Evolutionary conservation across 768 basidiomycete genomes (phyloP), one percentile per base, ranked within the genome.

Genomic region (Amyloporia xantha): DNA sequence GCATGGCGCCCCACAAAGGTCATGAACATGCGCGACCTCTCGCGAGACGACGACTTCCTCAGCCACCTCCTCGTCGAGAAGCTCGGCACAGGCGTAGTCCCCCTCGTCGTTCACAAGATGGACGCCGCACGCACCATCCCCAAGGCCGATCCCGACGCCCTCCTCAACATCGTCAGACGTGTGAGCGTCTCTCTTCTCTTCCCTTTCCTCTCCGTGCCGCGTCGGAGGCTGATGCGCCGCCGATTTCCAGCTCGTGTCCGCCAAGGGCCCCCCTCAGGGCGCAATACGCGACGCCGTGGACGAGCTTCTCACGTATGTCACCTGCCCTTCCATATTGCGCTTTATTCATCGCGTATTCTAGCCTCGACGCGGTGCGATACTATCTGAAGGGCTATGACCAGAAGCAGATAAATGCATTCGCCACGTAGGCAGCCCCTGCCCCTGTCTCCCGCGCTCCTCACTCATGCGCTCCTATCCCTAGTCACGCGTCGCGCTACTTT

Each of bases 71-170:
- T 92, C 49, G 86, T 92, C 53, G 89, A 92, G 70, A 91, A 91
- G 59, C 79, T 92, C 27, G 89, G 90, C 38, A 88, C 88, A 2
- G 85, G 85, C 26, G 68, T 60, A 30, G 83, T 84, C 6, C 89
- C 90, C n/a, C 75, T 92, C 46, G 77, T 83, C 49, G 90, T 92
- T 12, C 89, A 92, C 72, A 91, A 90, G 68, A 92, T 92, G 89
- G 88, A 91, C 64, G 71, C 84, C 21, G 76, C 79, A 52, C 76
- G 86, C 48, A 75, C 81, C 42, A 75, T 91, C 24, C 90, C 90
- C 50, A 89, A 86, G 72, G 82, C 85, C 45, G 74, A 83, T 56
- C 69, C 82, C 6, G 68, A 73, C 38, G 79, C 82, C 62, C 76
- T 92, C 58, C 73, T 91, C 65, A 65, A 71, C 54, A 81, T 82